Evolutionary conservation across 495 filamentous ascomycete genomes (phyloP), one percentile per base, ranked within the genome.

Genomic region (Haplographium delicatum): DNA sequence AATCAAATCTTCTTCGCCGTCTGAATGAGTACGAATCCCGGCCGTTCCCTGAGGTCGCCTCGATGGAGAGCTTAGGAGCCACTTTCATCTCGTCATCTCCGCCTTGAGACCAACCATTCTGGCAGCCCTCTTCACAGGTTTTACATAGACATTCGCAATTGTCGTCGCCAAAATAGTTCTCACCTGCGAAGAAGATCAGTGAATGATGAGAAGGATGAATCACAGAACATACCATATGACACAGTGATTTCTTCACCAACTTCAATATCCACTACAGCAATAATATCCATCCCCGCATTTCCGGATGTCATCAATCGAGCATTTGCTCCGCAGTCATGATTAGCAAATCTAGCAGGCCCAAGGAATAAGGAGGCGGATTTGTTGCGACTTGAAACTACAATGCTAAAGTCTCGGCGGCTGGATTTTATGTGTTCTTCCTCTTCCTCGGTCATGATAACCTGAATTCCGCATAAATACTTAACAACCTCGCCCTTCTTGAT

Each of bases 241-340:
- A 97, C 91, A 0, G 94, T 97, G 54, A 99, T 94, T 65, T 97
- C 93, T 50, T 96, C 91, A 3, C 89, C 94, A 2, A 85, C 71
- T 20, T 85, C 76, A 24, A 99, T 96, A 53, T 94, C 74, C 48
- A 82, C 81, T 18, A 78, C 74, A 5, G 93, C 83, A 38, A 90
- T 72, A 31, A 99, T 84, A 60, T 89, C 83, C 72, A 99, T 96
- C 26, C 90, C 89, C 55, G 89, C 84, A 28, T 81, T 79, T 23
- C 89, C 87, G 24, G 78, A 81, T 15, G 89, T 95, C 53, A 85
- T 81, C 50, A 99, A 72, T 59, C 82, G 75, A 3, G 89, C 89
- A 72, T 97, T 99, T 22, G 94, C 88, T 55, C 86, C 79, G 65
- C 93, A 99, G 66, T 99, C 93, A 65, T 99, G 93, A 59, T 99